A percentile compares a stretch with the other conserved stretches of the same genome.
Conservation (phyloP, 2,329 filamentous ascomycete species). For the Sclerotiophoma versabilis region DNA sequence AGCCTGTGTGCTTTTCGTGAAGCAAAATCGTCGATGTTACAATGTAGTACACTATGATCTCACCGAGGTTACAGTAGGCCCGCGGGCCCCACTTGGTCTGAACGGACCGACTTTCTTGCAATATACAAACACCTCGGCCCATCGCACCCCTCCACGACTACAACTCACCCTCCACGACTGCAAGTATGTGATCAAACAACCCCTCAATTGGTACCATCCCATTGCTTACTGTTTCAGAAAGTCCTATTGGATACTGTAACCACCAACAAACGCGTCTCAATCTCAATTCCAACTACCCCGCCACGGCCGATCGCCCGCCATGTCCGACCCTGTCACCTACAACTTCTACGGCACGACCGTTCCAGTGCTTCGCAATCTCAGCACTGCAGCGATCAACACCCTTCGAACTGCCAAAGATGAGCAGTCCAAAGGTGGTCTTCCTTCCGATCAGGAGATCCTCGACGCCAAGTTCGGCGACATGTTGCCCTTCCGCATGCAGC, state of each 20-base stretch:
- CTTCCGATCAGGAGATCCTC: conserved; percentile 27
- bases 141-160: background rate
- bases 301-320: conserved; percentile 15
- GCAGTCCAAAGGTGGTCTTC: conserved; percentile 17
- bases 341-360: conserved; percentile 29
- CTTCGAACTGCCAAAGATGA: conserved; percentile 27
- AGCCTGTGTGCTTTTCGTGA: too few species aligned
- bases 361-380: conserved; percentile 19
- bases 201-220: background rate
- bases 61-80: too few species aligned
- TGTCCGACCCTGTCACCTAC: conserved; percentile 26
- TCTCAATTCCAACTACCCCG: background rate
- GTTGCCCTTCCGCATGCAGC: conserved; percentile 31
- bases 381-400: conserved; percentile 22
- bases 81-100: background rate
- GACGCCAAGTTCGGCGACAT: conserved; percentile 27
- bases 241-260: background rate
- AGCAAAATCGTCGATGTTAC: too few species aligned
- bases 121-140: conserved; percentile 1
- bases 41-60: too few species aligned
- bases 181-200: background rate
- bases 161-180: background rate
- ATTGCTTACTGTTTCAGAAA: background rate
- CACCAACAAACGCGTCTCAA: background rate
- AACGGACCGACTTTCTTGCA: background rate